These are phyloP conservation scores for Lepidium didymum DNA, from an alignment of 345 rosid genomes.

Conservation along the genomic window DNA sequence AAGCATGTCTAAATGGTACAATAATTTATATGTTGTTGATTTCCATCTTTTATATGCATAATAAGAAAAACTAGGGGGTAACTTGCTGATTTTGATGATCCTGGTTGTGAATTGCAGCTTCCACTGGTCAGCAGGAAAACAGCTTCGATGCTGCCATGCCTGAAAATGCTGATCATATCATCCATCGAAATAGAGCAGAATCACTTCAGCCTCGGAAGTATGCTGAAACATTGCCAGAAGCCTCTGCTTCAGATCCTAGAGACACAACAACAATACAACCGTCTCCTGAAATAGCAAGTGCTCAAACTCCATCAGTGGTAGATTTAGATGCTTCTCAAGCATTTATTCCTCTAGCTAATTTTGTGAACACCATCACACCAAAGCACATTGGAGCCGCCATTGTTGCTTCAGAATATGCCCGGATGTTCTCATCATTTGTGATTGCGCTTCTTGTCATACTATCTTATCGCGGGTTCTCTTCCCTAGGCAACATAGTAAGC, in stretches of 20 bases:
- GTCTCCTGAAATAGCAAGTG: slow-evolving; percentile 18
- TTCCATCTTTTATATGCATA: neutral
- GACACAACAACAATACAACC: slow-evolving; percentile 13
- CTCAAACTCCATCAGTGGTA: slow-evolving; percentile 32
- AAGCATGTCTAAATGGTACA: neutral
- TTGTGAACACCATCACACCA: slow-evolving; percentile 29
- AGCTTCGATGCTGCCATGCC: slow-evolving; percentile 15
- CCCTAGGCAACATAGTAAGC: slow-evolving; percentile 43
- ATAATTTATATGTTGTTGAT: neutral
- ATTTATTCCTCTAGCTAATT: slow-evolving; percentile 15
- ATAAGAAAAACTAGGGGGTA: neutral
- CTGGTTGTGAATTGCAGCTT: slow-evolving; percentile 35
- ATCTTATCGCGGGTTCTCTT: slow-evolving; percentile 49
- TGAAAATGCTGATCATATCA: slow-evolving; percentile 3
- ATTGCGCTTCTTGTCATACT: slow-evolving; percentile 49
- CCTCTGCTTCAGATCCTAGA: slow-evolving; percentile 18
- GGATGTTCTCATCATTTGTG: slow-evolving; percentile 41
- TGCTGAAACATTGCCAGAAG: slow-evolving; percentile 12
- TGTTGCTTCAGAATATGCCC: slow-evolving; percentile 39
- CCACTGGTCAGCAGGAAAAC: slow-evolving; percentile 18
- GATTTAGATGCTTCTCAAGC: slow-evolving; percentile 17
- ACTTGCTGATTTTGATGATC: slow-evolving; percentile 3
- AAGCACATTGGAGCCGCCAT: slow-evolving; percentile 51
- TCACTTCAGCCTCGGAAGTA: neutral
- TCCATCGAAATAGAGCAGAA: slow-evolving; percentile 20